Percentiles rank a stretch among this genome's conserved stretches.
phyloP scores from a whole-genome alignment of 352 stramenopile species.

The Plasmopara viticola region DNA sequence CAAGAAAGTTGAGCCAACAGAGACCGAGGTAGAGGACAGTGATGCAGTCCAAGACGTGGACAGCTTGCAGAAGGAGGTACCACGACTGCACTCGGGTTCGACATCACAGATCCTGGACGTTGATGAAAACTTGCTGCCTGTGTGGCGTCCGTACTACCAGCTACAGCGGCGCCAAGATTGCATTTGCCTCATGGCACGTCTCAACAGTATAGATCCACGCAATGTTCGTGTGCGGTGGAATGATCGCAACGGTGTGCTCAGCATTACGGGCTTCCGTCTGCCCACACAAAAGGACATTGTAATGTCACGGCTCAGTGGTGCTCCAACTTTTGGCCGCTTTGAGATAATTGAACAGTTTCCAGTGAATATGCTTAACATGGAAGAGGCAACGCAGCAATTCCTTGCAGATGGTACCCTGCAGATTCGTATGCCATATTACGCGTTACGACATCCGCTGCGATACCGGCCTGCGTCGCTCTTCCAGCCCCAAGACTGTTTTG shows the following conservation, averaged over 20 bases:
- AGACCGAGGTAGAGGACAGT: conserved; percentile 8
- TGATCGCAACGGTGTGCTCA: conserved; percentile 32
- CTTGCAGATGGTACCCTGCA: conserved; percentile 41
- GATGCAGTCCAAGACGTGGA: conserved; percentile 20
- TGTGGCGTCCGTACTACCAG: conserved; percentile 60
- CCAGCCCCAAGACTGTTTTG: conserved; percentile 32
- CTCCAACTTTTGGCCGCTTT: conserved; percentile 59
- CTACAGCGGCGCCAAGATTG: conserved; percentile 40
- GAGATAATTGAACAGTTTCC: conserved; percentile 55
- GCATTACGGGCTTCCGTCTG: conserved; percentile 42
- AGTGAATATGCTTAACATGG: conserved; percentile 35
- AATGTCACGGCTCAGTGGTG: conserved; percentile 43
- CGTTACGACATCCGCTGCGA: conserved; percentile 22
- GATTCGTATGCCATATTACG: conserved; percentile 51
- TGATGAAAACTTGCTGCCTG: conserved; percentile 30
- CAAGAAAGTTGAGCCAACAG: conserved; percentile 16
- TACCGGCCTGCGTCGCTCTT: conserved; percentile 32
- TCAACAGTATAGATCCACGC: conserved; percentile 22
- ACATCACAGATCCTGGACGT: conserved; percentile 4
- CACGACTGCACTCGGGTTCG: background rate
- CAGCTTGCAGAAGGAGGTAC: conserved; percentile 10
- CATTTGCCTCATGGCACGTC: conserved; percentile 34
- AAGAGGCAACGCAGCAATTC: conserved; percentile 48
- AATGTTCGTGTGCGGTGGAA: conserved; percentile 42
- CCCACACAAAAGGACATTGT: conserved; percentile 53